Conservation (phyloP, 441 rosid species). For the Euphorbia schlechtendalii region DNA sequence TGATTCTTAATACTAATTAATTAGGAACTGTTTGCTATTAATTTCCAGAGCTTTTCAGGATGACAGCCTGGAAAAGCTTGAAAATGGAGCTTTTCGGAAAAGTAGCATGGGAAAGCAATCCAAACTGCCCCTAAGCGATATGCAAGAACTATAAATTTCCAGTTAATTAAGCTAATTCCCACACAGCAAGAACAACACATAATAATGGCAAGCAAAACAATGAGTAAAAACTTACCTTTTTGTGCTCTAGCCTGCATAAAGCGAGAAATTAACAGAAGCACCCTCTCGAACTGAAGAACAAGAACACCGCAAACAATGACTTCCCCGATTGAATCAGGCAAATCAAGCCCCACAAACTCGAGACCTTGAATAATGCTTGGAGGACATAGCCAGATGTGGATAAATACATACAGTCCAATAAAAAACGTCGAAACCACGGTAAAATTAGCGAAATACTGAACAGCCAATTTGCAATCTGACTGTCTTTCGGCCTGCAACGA, state of each 20-base stretch:
- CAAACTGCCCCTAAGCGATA: no score
- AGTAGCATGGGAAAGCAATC: no score
- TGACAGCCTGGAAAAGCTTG: no score
- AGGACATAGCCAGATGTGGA: conserved; percentile 60
- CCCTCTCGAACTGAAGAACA: conserved; percentile 78
- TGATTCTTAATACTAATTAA: no score
- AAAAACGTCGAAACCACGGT: conserved; percentile 64
- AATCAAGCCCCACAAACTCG: conserved; percentile 88
- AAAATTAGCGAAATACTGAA: conserved; percentile 77
- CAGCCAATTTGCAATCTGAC: conserved; percentile 80
- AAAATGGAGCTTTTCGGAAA: no score
- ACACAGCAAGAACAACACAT: neutral
- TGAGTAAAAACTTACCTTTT: conserved; percentile 41
- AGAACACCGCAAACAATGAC: conserved; percentile 71
- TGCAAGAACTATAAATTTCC: neutral
- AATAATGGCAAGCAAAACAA: neutral
- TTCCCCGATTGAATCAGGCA: conserved; percentile 96
- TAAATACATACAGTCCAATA: conserved; percentile 59
- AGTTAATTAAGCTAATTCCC: neutral
- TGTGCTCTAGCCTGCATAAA: conserved; percentile 82
- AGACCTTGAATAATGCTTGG: conserved; percentile 75
- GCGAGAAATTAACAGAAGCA: conserved; percentile 56
- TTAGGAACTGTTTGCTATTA: no score
- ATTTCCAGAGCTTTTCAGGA: no score
- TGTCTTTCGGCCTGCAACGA: conserved; percentile 73